Base-by-base conservation (phyloP, 2,329 filamentous ascomycete genomes). In the Orbilia oligospora region DNA sequence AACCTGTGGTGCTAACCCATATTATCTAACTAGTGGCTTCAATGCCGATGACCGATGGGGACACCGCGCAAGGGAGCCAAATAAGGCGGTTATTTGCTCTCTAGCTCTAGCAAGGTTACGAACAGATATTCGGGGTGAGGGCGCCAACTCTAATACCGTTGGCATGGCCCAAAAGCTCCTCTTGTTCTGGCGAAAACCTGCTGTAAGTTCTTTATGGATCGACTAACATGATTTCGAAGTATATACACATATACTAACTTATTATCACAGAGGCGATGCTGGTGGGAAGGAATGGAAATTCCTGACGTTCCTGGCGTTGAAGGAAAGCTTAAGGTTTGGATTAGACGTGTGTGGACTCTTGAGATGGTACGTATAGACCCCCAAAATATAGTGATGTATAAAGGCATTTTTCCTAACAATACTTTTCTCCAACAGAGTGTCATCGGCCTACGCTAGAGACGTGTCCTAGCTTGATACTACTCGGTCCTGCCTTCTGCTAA, bases 101-200 rank as follows among this genome's bases (percentile, higher is more conserved):
- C 89, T 99, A 80, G 96, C 95, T 10, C 89, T 99, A 71, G 96
- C 96, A 41, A 91, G 96, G 81, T 89, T 99, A 81, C 92, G 96
- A 69, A 98, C 94, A 77, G 96, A 98, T 82, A 94, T 97, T 82
- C 91, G 93, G 69, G 58, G 77, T n/a, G 79, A 75, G 6, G 81
- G 81, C 14, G 93, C 94, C 81, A 91, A 91, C 82, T 90, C 91
- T 76, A 88, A 90, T 86, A 91, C 89, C 83, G 93, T 98, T 18
- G 95, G 95, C 66, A 99, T 99, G 96, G 96, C 96, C 12, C 96
- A 99, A 85, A 99, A 99, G 86, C 89, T 99, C 56, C 88, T 99
- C 14, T 88, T 99, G 2, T 99, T 99, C 87, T 99, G 96, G 96
- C 90, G 96, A 81, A 99, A 99, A 86, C 96, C 96, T 16, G 96